These are phyloP conservation scores for Effrenium voratum DNA, from an alignment of 73 alveolate genomes.

Conservation along the genomic window DNA sequence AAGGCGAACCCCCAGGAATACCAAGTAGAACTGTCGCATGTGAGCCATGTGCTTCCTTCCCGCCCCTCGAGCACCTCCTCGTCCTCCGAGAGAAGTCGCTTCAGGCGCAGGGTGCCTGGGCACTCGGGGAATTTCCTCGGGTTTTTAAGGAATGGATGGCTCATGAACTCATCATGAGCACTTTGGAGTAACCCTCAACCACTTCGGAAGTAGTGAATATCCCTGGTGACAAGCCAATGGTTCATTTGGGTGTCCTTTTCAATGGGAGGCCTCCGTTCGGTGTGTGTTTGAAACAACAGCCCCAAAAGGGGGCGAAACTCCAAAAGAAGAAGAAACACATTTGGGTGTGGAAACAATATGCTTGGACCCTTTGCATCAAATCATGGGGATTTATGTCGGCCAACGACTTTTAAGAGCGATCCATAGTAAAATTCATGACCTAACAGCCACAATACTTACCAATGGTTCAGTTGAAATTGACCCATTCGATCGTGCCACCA, in stretches of 20 bases:
- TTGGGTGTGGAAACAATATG: too few species aligned
- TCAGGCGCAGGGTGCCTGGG: constrained; percentile 69
- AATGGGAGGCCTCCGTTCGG: background rate
- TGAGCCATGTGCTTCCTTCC: background rate
- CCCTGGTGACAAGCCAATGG: background rate
- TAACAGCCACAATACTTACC: too few species aligned
- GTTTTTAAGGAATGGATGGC: background rate
- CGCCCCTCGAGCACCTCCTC: constrained; percentile 30
- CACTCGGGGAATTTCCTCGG: background rate
- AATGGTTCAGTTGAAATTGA: too few species aligned
- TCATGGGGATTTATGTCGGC: too few species aligned
- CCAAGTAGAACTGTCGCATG: too few species aligned
- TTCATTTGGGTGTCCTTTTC: background rate
- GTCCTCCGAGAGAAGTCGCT: constrained; percentile 73
- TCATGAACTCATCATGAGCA: background rate
- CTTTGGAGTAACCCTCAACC: background rate
- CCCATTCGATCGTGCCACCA: too few species aligned
- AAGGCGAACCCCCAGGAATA: too few species aligned
- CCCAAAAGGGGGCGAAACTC: too few species aligned
- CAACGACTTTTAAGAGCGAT: too few species aligned
- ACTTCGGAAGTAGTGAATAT: background rate
- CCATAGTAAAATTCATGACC: too few species aligned
- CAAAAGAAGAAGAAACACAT: too few species aligned
- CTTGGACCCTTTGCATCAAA: too few species aligned
- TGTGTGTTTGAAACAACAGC: background rate